Base-by-base conservation (phyloP, 176 grass and related monocot species). In the Poa pratensis region DNA sequence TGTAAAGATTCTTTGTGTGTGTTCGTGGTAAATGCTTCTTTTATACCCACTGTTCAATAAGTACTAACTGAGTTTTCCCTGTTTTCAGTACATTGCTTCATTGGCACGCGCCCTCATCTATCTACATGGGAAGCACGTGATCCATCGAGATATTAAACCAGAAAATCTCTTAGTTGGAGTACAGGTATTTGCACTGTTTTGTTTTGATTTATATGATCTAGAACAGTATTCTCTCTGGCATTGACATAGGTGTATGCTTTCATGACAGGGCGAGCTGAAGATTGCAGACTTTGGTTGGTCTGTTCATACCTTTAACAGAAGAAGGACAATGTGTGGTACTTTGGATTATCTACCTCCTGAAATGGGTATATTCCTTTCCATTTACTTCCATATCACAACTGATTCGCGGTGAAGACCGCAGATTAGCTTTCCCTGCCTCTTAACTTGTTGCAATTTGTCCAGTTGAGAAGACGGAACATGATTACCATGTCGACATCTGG, bases 261-360 rank as follows among this genome's bases (percentile, higher is more conserved):
- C 22, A 64, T 50, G 62, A 76, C 40, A 99, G 97, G 97, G 94
- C 0, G 94, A 99, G 61, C 54, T 99, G 2, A 99, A 99, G 87
- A 99, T 99, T 82, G 97, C 97, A 37, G 97, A 99, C 82, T 99
- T 99, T 66, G 97, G 97, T 23, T 99, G 97, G 97, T 96, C 97
- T 19, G 94, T 99, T 4, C 94, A 94, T 46, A 96, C 94, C 16
- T 99, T 96, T 53, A 96, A 99, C 63, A 37, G 94, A 23, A 99
- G 97, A 22, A 59, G 76, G 74, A 96, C 97, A 8, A 99, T 99
- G 94, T 99, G 97, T 14, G 97, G 97, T 15, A 99, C 97, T 2
- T 77, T 99, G 27, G 97, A 99, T 84, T 99, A 99, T 7, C 86
- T 99, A 24, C 97, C 97, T 42, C 97, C 97, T 64, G 94, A 99